phyloP scores from a whole-genome alignment of 2,329 filamentous ascomycete genomes.

The Hypoxylon sp. region DNA sequence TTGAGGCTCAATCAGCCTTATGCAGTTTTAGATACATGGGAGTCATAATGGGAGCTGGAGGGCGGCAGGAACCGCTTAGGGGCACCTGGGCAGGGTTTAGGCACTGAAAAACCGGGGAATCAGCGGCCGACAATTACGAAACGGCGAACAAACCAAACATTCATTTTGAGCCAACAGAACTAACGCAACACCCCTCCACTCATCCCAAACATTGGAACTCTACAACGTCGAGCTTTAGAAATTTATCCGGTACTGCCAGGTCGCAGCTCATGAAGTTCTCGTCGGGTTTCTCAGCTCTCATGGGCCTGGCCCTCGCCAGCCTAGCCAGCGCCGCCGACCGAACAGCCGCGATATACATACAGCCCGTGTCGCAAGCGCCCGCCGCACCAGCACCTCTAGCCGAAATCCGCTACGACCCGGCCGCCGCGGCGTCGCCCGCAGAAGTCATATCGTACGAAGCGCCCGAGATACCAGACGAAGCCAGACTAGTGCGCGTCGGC shows the following conservation, averaged over 20 bases:
- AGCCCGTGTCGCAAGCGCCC: constrained; percentile 58
- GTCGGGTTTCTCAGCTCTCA: constrained; percentile 58
- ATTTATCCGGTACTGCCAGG: constrained; percentile 16
- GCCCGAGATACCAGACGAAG: constrained; percentile 63
- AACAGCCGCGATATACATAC: constrained; percentile 66
- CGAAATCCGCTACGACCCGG: constrained; percentile 66
- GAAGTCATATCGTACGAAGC: constrained; percentile 67
- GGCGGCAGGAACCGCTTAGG: neutral
- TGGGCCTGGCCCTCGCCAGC: constrained; percentile 54
- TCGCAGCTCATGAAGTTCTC: constrained; percentile 57
- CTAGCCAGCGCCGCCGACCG: constrained; percentile 55
- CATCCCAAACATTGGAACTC: constrained; percentile 4
- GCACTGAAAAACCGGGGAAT: constrained; percentile 35
- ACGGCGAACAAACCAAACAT: constrained; percentile 11
- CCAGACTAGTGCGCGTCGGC: constrained; percentile 68
- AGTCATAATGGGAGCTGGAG: too few relatives aligned
- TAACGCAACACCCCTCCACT: constrained; percentile 13
- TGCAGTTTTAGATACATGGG: constrained; percentile 7
- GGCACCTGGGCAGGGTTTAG: neutral
- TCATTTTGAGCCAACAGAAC: neutral
- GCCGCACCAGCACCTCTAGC: constrained; percentile 62
- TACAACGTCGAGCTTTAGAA: constrained; percentile 1
- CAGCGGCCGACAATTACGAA: constrained; percentile 25
- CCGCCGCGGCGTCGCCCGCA: constrained; percentile 57
- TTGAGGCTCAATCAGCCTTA: constrained; percentile 37